phyloP scores from a whole-genome alignment of 75 land plant species.

The Adiantum capillusveneris region DNA sequence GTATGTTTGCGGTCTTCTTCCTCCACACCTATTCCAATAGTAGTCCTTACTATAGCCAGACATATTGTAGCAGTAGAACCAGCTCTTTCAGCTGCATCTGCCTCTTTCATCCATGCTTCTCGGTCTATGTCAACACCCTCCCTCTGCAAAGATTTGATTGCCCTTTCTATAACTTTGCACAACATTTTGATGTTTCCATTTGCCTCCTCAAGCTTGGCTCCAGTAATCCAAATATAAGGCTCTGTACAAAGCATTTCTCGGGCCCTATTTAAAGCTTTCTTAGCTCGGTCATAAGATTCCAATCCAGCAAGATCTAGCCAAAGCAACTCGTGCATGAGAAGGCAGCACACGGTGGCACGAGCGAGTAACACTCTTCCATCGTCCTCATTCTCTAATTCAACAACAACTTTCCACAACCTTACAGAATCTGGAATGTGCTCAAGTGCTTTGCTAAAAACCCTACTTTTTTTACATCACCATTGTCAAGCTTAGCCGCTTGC shows the following conservation, averaged over 20 bases:
- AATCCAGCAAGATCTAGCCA: conserved; percentile 90
- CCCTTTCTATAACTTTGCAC: conserved; percentile 1
- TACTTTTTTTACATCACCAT: conserved; percentile 53
- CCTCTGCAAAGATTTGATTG: conserved; percentile 57
- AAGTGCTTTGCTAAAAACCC: conserved; percentile 77
- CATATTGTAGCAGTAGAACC: conserved; percentile 85
- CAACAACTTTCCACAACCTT: conserved; percentile 92
- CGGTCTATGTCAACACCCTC: conserved; percentile 76
- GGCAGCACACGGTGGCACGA: conserved; percentile 87
- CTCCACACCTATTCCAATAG: conserved; percentile 83
- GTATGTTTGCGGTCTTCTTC: conserved; percentile 94
- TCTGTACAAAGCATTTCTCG: conserved; percentile 36
- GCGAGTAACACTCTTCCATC: conserved; percentile 76
- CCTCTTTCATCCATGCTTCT: conserved; percentile 98
- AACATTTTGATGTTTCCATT: too few species aligned
- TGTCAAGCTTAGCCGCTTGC: conserved; percentile 78
- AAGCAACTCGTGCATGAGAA: conserved; percentile 82
- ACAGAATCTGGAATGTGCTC: conserved; percentile 91
- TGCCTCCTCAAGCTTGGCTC: too few species aligned
- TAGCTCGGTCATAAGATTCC: conserved; percentile 81
- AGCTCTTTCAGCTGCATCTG: conserved; percentile 90
- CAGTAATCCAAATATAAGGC: too few species aligned
- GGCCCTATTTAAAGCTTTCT: conserved; percentile 78
- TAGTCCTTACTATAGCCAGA: conserved; percentile 65
- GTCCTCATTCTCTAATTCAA: conserved; percentile 88